phyloP scores from a whole-genome alignment of 2,329 filamentous ascomycete species.

The Metarhizium anisopliae region DNA sequence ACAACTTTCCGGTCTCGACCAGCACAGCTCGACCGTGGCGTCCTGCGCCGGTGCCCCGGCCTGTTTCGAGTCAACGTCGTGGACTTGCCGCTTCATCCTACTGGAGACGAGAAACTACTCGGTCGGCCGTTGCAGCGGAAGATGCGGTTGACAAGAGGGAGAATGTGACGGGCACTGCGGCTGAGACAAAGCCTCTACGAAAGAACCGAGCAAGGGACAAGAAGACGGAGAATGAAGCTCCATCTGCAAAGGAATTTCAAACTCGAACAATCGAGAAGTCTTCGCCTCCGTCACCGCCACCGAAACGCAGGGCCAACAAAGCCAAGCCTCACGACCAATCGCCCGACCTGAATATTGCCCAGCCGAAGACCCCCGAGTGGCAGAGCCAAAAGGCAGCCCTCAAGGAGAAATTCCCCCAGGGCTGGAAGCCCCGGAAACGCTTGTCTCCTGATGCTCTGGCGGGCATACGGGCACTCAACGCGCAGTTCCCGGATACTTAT shows the following conservation, averaged over 20 bases:
- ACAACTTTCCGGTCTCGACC: conserved; percentile 18
- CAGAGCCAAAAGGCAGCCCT: conserved; percentile 65
- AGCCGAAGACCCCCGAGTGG: conserved; percentile 42
- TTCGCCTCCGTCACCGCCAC: neutral
- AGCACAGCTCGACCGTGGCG: neutral
- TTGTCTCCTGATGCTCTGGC: conserved; percentile 86
- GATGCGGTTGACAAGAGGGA: neutral
- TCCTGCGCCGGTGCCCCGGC: neutral
- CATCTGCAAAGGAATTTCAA: neutral
- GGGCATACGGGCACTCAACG: conserved; percentile 78
- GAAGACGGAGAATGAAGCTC: neutral
- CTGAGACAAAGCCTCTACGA: neutral
- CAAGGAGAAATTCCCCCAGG: conserved; percentile 67
- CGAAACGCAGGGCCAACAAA: neutral
- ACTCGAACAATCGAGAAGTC: neutral
- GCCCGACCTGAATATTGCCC: neutral
- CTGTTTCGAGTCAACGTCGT: conserved; percentile 4
- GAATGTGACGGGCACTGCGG: neutral
- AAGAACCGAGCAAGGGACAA: neutral
- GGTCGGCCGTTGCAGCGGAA: neutral
- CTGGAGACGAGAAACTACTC: neutral
- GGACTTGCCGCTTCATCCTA: conserved; percentile 13
- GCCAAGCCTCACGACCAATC: neutral
- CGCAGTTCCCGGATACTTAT: conserved; percentile 67
- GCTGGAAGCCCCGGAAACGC: conserved; percentile 76